Percentiles rank a stretch among this genome's conserved stretches.
Evolutionary conservation across 1,139 yeast species (phyloP).

Genomic region (Blastobotrys malaysiensis): DNA sequence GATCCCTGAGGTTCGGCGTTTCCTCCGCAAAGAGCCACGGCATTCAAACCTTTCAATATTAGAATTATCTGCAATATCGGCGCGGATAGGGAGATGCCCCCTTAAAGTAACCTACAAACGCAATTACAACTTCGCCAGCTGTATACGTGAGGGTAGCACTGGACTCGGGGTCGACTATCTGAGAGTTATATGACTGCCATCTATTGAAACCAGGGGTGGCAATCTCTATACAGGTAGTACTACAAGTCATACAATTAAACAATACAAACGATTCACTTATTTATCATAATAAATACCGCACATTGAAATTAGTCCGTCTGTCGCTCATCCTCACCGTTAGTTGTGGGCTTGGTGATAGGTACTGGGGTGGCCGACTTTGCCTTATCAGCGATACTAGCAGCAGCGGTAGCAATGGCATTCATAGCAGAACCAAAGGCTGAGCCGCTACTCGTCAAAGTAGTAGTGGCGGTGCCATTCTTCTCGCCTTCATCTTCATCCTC

Average conservation of each 20-base stretch:
- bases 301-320: background rate
- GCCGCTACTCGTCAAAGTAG: background rate
- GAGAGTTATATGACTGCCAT: no score
- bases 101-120: no score
- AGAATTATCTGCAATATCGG: no score
- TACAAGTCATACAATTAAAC: background rate
- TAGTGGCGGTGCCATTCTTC: background rate
- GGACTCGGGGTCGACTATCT: no score
- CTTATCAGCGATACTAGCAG: background rate
- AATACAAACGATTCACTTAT: background rate
- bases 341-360: background rate
- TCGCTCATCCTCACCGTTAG: background rate
- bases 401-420: background rate
- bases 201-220: no score
- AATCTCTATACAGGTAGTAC: no score
- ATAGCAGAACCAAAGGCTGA: background rate
- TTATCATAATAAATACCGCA: background rate
- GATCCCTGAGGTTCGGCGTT: background rate
- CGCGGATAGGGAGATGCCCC: no score
- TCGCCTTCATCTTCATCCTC: background rate
- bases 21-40: background rate
- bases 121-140: no score
- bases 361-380: background rate
- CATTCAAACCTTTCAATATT: background rate
- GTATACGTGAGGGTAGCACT: no score